Conservation (phyloP, 805 yeast genomes). For the Hanseniaspora taiwanica region DNA sequence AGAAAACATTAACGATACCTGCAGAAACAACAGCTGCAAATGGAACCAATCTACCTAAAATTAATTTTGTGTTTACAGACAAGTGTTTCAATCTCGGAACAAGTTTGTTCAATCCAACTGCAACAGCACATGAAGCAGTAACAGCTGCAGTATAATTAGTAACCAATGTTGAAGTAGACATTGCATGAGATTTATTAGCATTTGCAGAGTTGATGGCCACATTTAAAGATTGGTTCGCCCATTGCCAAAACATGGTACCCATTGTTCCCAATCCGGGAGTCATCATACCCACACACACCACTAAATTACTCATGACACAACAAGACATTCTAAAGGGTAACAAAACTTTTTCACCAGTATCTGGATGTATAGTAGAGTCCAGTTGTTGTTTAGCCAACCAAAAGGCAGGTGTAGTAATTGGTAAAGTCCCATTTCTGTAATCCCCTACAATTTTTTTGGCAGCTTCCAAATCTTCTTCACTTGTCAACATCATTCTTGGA, state of each 20-base stretch:
- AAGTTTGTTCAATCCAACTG: slow-evolving; percentile 77
- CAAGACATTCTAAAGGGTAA: slow-evolving; percentile 96
- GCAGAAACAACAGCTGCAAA: slow-evolving; percentile 98
- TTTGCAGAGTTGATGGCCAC: slow-evolving; percentile 96
- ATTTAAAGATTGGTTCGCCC: slow-evolving; percentile 91
- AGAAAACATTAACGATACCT: slow-evolving; percentile 87
- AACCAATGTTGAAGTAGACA: slow-evolving; percentile 62
- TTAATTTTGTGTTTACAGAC: slow-evolving; percentile 53
- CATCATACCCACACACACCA: slow-evolving; percentile 95
- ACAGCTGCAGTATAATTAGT: slow-evolving; percentile 82
- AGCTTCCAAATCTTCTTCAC: slow-evolving; percentile 43
- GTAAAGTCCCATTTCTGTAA: slow-evolving; percentile 55
- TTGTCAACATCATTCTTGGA: slow-evolving; percentile 76
- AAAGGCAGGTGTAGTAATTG: slow-evolving; percentile 59
- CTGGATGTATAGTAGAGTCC: slow-evolving; percentile 93
- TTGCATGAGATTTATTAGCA: slow-evolving; percentile 88
- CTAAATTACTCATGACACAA: slow-evolving; percentile 83
- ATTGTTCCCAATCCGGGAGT: slow-evolving; percentile 83
- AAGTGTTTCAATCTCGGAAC: slow-evolving; percentile 75
- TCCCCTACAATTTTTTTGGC: slow-evolving; percentile 59
- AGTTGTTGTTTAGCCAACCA: slow-evolving; percentile 82
- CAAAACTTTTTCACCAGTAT: slow-evolving; percentile 84
- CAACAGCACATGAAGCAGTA: slow-evolving; percentile 88
- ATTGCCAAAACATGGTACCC: slow-evolving; percentile 95
- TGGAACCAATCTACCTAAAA: slow-evolving; percentile 82